A percentile compares a stretch with the other conserved stretches of the same genome.
These are phyloP conservation scores for Cicer cuneatum DNA, from an alignment of 306 rosid species.

Conservation along the genomic window DNA sequence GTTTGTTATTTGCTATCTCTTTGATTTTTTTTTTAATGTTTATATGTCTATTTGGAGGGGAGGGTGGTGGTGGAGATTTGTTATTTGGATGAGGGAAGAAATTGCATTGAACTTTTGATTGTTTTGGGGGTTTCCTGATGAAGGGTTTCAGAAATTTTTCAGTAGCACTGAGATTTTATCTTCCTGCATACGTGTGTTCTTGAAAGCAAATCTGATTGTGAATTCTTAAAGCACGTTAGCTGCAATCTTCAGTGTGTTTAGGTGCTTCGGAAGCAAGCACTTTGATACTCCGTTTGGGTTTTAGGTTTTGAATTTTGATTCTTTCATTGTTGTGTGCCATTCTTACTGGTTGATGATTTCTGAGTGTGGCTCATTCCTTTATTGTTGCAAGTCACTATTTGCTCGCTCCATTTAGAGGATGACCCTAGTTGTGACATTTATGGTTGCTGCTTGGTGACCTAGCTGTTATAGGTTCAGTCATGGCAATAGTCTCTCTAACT, in stretches of 20 bases:
- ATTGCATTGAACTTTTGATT: background rate
- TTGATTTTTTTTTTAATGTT: background rate
- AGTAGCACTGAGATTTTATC: background rate
- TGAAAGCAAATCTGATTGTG: conserved; percentile 17
- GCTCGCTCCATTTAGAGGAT: background rate
- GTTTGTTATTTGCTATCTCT: background rate
- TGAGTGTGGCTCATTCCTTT: background rate
- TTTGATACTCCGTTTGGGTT: background rate
- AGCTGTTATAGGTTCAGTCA: background rate
- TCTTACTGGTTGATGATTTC: conserved; percentile 10
- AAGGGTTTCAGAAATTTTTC: background rate
- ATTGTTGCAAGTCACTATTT: background rate
- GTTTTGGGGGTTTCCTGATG: background rate
- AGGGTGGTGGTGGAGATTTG: background rate
- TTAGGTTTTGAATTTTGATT: conserved; percentile 31
- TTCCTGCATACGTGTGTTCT: background rate
- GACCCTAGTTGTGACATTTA: background rate
- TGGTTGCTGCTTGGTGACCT: background rate
- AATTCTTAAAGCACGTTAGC: background rate
- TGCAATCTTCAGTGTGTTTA: background rate
- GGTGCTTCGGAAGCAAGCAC: conserved; percentile 12
- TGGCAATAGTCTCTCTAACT: background rate
- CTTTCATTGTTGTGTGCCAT: conserved; percentile 3
- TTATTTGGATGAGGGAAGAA: background rate
- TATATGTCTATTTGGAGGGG: background rate